Percentiles rank a stretch among this genome's conserved stretches.
These are phyloP conservation scores for Stemphylium beticola DNA, from an alignment of 2,329 filamentous ascomycete species.

Conservation along the genomic window DNA sequence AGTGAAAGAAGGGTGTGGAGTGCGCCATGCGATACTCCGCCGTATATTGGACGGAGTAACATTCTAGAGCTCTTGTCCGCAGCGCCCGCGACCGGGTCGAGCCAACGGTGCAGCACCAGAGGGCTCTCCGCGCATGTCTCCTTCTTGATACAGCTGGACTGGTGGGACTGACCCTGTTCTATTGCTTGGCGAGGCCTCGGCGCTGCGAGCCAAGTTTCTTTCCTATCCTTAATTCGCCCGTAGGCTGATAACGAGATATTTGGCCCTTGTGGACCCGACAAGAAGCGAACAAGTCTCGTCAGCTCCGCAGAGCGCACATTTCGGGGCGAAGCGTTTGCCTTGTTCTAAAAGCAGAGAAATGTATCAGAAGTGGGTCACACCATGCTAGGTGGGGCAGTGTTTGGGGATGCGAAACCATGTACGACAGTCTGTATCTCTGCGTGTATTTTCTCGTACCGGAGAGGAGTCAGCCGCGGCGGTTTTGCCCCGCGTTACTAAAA, in stretches of 20 bases:
- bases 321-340: no score
- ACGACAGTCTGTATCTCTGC: neutral
- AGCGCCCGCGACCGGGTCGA: conserved; percentile 30
- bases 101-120: conserved; percentile 15
- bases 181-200: conserved; percentile 26
- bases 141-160: conserved; percentile 25
- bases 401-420: neutral
- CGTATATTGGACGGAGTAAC: conserved; percentile 11
- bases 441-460: neutral
- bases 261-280: neutral
- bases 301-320: no score
- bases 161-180: conserved; percentile 18
- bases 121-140: conserved; percentile 25
- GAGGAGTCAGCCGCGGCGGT: conserved; percentile 4
- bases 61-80: conserved; percentile 23
- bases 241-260: conserved; percentile 18
- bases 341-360: conserved; percentile 6
- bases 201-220: conserved; percentile 19
- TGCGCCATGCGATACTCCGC: conserved; percentile 9
- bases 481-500: conserved; percentile 7
- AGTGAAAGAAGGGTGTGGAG: conserved; percentile 22
- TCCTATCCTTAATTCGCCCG: conserved; percentile 16
- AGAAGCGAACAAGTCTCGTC: no score
- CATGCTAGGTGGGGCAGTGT: neutral
- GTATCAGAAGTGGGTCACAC: neutral